Percentiles rank a stretch among this genome's conserved stretches.
Evolutionary conservation across 1,139 yeast genomes (phyloP).

Genomic region (Wickerhamomyces sp.): DNA sequence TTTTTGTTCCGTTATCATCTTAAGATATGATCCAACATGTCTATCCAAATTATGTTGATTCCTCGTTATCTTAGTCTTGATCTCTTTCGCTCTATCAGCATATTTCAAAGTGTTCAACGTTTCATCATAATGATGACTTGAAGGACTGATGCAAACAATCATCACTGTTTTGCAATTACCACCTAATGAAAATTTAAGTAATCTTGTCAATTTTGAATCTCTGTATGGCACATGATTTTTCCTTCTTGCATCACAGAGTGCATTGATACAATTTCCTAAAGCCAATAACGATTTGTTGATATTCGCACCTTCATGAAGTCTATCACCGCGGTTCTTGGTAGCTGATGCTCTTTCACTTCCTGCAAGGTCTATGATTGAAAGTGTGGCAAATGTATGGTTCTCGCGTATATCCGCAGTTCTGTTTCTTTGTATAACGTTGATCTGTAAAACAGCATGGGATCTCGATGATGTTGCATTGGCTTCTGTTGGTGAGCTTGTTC

Average conservation of each 20-base stretch:
- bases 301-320: conserved; percentile 87
- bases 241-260: conserved; percentile 69
- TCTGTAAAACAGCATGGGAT: conserved; percentile 88
- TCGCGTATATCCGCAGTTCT: conserved; percentile 61
- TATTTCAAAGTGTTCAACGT: conserved; percentile 85
- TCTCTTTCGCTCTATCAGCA: conserved; percentile 87
- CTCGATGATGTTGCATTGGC: conserved; percentile 89
- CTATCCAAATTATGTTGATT: conserved; percentile 75
- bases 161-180: conserved; percentile 93
- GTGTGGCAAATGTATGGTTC: conserved; percentile 69
- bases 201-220: conserved; percentile 81
- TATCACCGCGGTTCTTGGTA: conserved; percentile 73
- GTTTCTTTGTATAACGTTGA: conserved; percentile 60
- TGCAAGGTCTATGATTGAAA: conserved; percentile 85
- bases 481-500: conserved; percentile 84
- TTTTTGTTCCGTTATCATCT: conserved; percentile 80
- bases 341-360: conserved; percentile 95
- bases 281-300: conserved; percentile 85
- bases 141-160: conserved; percentile 92
- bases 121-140: conserved; percentile 83
- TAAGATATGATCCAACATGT: conserved; percentile 83
- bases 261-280: conserved; percentile 90
- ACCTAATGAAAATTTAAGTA: conserved; percentile 85
- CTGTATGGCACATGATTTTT: conserved; percentile 82
- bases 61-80: conserved; percentile 72